Evolutionary conservation across 2,329 filamentous ascomycete species (phyloP).

Genomic region (Fusarium concolor): DNA sequence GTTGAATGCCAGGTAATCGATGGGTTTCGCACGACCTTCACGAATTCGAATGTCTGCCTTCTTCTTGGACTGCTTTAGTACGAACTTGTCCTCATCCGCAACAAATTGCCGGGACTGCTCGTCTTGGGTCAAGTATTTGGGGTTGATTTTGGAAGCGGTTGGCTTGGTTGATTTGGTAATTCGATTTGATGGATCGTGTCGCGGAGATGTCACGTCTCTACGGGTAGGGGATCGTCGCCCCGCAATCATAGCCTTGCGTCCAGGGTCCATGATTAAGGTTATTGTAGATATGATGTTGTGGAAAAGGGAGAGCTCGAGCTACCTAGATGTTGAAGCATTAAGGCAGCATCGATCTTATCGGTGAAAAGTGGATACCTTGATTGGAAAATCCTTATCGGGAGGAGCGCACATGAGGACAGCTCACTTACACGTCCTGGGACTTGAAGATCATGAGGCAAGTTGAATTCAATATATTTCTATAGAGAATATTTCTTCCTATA

Average conservation of each 20-base stretch:
- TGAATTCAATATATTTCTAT: too few relatives aligned
- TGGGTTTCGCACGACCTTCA: conserved; percentile 88
- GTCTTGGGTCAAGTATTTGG: conserved; percentile 74
- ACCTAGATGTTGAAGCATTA: not conserved
- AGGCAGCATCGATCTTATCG: conserved; percentile 32
- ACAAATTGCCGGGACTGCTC: conserved; percentile 87
- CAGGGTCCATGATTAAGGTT: conserved; percentile 64
- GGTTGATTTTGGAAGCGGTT: conserved; percentile 46
- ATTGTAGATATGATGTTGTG: conserved; percentile 4
- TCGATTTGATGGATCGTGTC: conserved; percentile 66
- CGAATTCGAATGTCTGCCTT: conserved; percentile 96
- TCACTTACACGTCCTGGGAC: not conserved
- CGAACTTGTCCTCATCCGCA: conserved; percentile 94
- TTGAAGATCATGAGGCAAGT: too few relatives aligned
- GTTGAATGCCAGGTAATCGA: conserved; percentile 94
- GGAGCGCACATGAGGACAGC: not conserved
- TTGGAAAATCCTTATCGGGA: conserved; percentile 26
- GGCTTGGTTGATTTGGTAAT: conserved; percentile 62
- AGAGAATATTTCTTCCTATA: too few relatives aligned
- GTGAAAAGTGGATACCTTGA: conserved; percentile 22
- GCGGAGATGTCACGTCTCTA: conserved; percentile 66
- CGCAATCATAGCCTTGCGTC: conserved; percentile 65
- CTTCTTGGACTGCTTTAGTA: conserved; percentile 96
- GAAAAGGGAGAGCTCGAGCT: conserved; percentile 1
- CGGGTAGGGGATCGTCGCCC: conserved; percentile 57